Base-by-base conservation (phyloP, 345 rosid genomes). In the Eucalyptus lansdowneana region DNA sequence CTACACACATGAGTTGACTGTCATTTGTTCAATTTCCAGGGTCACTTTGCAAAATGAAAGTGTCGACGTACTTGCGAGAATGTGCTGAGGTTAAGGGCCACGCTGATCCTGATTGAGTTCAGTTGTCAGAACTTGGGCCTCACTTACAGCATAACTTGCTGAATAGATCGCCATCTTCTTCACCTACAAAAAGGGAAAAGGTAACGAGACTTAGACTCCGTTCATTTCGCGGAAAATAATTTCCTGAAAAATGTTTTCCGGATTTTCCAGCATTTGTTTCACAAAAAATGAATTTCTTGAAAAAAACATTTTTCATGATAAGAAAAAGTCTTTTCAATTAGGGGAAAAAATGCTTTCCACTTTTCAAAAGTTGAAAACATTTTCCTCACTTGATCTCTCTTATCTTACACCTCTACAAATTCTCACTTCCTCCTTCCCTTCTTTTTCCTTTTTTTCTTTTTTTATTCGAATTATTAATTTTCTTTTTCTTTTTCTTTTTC, bases 141-240 rank as follows among this genome's bases (percentile, higher is more conserved):
- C 94, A 9, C 44, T 86, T 29, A 91, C 91, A 27, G 94, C 95
- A 62, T 49, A 87, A 65, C 58, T 90, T 11, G 89, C 95, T 21
- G 94, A 93, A 91, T 92, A 93, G 37, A 94, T 45, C 11, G 92
- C 91, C 95, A 94, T 94, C 92, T 94, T 94, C 89, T 93, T 94
- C 58, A 94, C 94, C 95, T 94, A 67, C 42, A 76, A 27, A 47
- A 44, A 19, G 37, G 31, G 83, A 13, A 76, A 40, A 76, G 13
- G 47, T 76, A 40, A 87, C 1, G 49, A 87, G 21, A 87, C 24
- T 54, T 76, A 21, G 1, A 47, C 50, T 47, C 2, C 14, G 0
- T 47, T 47, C 14, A 2, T 47, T 47, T 47, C 4, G 2, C 13
- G 13, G 4, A 47, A 10, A 47, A 47, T 47, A 47, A 47, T 47